phyloP scores from a whole-genome alignment of 257 asterid genomes.

The Solanum bukasovii region DNA sequence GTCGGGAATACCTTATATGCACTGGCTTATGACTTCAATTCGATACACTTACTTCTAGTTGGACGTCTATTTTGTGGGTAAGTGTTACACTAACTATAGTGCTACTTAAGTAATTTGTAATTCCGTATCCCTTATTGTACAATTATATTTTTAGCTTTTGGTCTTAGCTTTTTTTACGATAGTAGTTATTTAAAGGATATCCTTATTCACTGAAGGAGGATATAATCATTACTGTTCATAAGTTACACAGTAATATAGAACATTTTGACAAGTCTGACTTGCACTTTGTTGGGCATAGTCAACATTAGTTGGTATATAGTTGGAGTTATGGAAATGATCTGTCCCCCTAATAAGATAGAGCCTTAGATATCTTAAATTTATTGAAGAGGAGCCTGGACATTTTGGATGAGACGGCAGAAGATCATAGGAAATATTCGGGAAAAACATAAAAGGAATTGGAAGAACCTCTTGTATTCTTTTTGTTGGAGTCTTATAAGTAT shows the following conservation, averaged over 20 bases:
- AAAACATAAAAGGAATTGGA: not conserved
- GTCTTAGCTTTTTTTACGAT: not conserved
- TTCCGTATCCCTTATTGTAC: not conserved
- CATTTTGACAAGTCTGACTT: not conserved
- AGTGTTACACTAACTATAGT: slow-evolving; percentile 3
- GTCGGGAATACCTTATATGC: slow-evolving; percentile 77
- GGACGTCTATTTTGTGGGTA: slow-evolving; percentile 95
- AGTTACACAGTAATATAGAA: not conserved
- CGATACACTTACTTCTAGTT: slow-evolving; percentile 58
- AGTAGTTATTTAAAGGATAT: not conserved
- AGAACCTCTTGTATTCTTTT: not conserved
- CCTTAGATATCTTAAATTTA: not conserved
- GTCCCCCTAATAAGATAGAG: not conserved
- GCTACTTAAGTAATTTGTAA: not conserved
- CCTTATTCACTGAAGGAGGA: not conserved
- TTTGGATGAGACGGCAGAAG: not conserved
- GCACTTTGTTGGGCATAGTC: not conserved
- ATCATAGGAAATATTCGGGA: not conserved
- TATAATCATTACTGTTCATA: not conserved
- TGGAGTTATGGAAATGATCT: not conserved
- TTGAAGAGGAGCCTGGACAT: not conserved
- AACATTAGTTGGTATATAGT: not conserved
- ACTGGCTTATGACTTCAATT: slow-evolving; percentile 72
- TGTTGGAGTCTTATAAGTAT: not conserved
- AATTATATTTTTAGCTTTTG: not conserved